Evolutionary conservation across 805 yeast genomes (phyloP).

Genomic region (Candida mattraensis): DNA sequence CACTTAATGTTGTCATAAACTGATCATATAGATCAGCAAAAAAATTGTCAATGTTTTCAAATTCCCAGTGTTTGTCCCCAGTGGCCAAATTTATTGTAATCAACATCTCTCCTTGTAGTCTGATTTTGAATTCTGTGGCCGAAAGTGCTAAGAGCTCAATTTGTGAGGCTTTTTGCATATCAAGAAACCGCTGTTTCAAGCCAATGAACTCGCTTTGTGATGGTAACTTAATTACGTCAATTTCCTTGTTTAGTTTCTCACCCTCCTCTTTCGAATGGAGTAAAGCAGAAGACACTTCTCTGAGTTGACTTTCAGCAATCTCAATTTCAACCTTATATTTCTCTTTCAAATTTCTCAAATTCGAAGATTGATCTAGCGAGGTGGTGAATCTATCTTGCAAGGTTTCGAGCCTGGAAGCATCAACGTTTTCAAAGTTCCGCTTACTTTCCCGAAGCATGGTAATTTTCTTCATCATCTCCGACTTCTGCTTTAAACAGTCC

Average conservation of each 20-base stretch:
- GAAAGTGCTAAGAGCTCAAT: constrained; percentile 15
- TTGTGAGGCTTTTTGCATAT: constrained; percentile 11
- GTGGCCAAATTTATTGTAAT: constrained; percentile 7
- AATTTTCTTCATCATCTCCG: constrained; percentile 19
- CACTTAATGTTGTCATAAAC: constrained; percentile 1
- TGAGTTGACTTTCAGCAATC: neutral
- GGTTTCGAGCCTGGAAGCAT: constrained; percentile 8
- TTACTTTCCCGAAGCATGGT: constrained; percentile 14
- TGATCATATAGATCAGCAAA: constrained; percentile 5
- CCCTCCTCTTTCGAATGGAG: constrained; percentile 3
- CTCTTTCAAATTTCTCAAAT: constrained; percentile 2
- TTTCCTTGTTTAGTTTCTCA: constrained; percentile 5
- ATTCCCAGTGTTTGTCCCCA: constrained; percentile 3
- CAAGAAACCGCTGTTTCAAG: constrained; percentile 13
- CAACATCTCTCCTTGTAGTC: constrained; percentile 7
- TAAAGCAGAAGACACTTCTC: constrained; percentile 3
- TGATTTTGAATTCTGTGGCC: constrained; percentile 4
- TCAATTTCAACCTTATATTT: neutral
- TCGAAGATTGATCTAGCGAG: neutral
- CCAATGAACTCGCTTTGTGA: constrained; percentile 14
- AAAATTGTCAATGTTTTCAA: constrained; percentile 2
- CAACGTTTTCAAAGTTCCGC: constrained; percentile 11
- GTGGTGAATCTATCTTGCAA: constrained; percentile 5
- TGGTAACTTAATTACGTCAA: constrained; percentile 18
- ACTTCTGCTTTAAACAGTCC: constrained; percentile 21